Conservation (phyloP, 202 grass and related monocot species). For the Saccharum hybrid region DNA sequence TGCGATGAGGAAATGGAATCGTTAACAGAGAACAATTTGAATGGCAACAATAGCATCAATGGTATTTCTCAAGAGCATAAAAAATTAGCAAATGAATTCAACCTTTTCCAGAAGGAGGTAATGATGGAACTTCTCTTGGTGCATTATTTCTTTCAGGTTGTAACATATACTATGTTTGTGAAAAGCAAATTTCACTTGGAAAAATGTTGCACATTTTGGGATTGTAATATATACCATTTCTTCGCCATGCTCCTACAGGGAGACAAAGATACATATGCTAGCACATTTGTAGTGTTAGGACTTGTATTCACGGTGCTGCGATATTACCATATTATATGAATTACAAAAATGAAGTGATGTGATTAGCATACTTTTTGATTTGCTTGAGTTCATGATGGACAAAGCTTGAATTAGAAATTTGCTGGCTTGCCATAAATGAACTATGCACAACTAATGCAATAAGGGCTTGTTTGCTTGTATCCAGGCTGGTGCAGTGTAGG, state of each 20-base stretch:
- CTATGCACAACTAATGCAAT: neutral
- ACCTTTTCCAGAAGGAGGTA: conserved; percentile 93
- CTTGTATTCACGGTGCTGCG: conserved; percentile 24
- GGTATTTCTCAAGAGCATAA: conserved; percentile 77
- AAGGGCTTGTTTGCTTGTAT: neutral
- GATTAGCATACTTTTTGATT: conserved; percentile 7
- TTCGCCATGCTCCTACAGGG: conserved; percentile 9
- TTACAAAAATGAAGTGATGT: conserved; percentile 16
- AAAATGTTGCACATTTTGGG: neutral
- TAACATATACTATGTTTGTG: conserved; percentile 22
- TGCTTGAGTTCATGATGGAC: conserved; percentile 9
- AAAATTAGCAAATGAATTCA: conserved; percentile 65
- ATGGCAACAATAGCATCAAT: conserved; percentile 48
- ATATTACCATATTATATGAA: conserved; percentile 22
- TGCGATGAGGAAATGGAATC: conserved; percentile 39
- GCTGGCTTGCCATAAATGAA: neutral
- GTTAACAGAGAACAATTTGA: conserved; percentile 39
- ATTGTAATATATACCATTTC: neutral
- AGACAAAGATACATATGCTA: conserved; percentile 14
- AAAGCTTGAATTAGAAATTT: neutral
- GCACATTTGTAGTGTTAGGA: conserved; percentile 5
- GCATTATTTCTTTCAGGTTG: conserved; percentile 29
- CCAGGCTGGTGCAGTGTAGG: neutral
- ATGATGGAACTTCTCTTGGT: conserved; percentile 38
- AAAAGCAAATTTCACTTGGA: conserved; percentile 8